Percentiles rank a stretch among this genome's conserved stretches.
Evolutionary conservation across 106 monocot genomes (phyloP).

Genomic region (Triglochin maritima): DNA sequence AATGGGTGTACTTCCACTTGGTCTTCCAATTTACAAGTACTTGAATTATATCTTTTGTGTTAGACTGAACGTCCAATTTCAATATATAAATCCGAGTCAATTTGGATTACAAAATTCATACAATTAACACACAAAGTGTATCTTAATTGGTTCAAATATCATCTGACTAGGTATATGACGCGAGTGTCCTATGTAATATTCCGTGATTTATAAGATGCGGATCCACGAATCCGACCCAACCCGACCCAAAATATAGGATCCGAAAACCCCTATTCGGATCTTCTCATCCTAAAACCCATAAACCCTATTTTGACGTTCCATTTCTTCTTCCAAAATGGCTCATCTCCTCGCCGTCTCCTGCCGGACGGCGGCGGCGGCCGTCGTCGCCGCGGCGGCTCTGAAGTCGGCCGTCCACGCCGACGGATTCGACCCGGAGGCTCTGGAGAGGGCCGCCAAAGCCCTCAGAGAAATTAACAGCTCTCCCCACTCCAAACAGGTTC

Average conservation of each 20-base stretch:
- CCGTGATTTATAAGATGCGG: too few species aligned
- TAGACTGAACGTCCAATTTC: too few species aligned
- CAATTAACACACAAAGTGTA: too few species aligned
- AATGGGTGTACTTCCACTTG: too few species aligned
- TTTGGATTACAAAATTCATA: too few species aligned
- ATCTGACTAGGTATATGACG: too few species aligned
- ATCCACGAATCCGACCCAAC: background rate
- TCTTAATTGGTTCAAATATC: background rate
- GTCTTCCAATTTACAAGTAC: too few species aligned
- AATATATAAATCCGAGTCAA: too few species aligned
- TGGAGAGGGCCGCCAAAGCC: constrained; percentile 64
- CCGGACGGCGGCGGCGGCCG: constrained; percentile 10
- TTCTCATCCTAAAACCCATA: background rate
- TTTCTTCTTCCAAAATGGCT: background rate
- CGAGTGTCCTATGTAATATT: too few species aligned
- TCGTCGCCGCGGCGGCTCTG: constrained; percentile 7
- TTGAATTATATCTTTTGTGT: too few species aligned
- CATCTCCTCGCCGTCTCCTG: constrained; percentile 7
- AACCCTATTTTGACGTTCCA: background rate
- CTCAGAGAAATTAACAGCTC: constrained; percentile 85
- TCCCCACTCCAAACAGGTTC: constrained; percentile 56
- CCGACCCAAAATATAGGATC: background rate
- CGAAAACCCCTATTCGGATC: background rate
- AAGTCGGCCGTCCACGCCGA: constrained; percentile 14
- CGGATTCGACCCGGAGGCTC: constrained; percentile 71